These are phyloP conservation scores for Cymbopogon flexuosus DNA, from an alignment of 202 grass and related monocot genomes.

Conservation along the genomic window DNA sequence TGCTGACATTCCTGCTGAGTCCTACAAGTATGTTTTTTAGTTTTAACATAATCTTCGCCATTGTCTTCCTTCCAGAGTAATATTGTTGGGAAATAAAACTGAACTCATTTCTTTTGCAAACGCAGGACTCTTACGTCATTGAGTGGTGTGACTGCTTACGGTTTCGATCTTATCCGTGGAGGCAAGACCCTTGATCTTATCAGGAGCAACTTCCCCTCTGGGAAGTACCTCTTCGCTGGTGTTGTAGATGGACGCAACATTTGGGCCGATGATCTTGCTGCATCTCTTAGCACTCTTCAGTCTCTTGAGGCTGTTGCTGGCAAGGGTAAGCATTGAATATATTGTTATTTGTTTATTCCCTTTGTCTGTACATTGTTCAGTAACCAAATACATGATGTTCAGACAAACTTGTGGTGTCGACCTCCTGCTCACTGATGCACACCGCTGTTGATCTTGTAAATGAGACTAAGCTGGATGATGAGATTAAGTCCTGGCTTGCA, in stretches of 20 bases:
- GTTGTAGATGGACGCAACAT: slow-evolving; percentile 94
- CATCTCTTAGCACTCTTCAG: slow-evolving; percentile 72
- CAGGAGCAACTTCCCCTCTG: slow-evolving; percentile 70
- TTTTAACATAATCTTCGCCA: slow-evolving; percentile 10
- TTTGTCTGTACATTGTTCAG: background rate
- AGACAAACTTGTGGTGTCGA: slow-evolving; percentile 96
- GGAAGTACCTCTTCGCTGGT: slow-evolving; percentile 92
- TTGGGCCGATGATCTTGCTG: slow-evolving; percentile 88
- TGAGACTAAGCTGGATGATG: slow-evolving; percentile 80
- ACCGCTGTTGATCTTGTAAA: slow-evolving; percentile 92
- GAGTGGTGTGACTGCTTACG: slow-evolving; percentile 58
- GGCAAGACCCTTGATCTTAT: slow-evolving; percentile 84
- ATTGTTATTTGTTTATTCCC: slow-evolving; percentile 9
- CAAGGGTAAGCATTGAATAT: slow-evolving; percentile 58
- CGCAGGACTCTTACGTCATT: slow-evolving; percentile 72
- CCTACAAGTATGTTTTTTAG: slow-evolving; percentile 59
- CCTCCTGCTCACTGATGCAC: slow-evolving; percentile 91
- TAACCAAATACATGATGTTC: slow-evolving; percentile 17
- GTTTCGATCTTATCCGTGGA: slow-evolving; percentile 87
- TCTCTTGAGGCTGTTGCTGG: slow-evolving; percentile 76
- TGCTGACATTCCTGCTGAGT: slow-evolving; percentile 78
- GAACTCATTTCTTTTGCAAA: slow-evolving; percentile 16
- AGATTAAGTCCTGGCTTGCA: slow-evolving; percentile 93
- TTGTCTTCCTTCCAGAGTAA: background rate
- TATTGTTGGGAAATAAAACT: slow-evolving; percentile 5